Conservation (phyloP, 1,284 basidiomycete species). For the Trichosporon asahii region DNA sequence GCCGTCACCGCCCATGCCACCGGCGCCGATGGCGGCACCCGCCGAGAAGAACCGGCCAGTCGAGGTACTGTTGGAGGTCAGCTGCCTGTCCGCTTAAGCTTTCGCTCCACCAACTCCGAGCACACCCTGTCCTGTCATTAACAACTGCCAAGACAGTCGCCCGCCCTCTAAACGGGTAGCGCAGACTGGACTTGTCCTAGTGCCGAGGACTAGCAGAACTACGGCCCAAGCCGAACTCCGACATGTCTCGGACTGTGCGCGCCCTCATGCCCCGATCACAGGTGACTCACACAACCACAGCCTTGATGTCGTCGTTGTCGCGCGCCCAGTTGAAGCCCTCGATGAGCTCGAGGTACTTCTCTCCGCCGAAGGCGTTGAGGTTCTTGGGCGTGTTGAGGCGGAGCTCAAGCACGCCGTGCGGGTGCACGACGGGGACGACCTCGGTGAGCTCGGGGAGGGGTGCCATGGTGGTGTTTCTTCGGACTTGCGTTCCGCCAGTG, state of each 20-base stretch:
- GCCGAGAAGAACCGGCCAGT: conserved; percentile 24
- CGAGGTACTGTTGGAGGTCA: conserved; percentile 10
- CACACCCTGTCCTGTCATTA: too few relatives aligned
- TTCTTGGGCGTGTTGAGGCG: conserved; percentile 27
- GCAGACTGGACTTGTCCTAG: neutral
- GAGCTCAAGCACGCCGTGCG: conserved; percentile 24
- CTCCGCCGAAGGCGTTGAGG: conserved; percentile 21
- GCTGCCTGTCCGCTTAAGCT: conserved; percentile 1
- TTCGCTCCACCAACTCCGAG: too few relatives aligned
- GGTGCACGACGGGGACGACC: conserved; percentile 21
- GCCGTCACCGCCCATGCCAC: conserved; percentile 15
- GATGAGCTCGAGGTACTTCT: conserved; percentile 24
- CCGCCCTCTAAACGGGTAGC: too few relatives aligned
- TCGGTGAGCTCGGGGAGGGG: conserved; percentile 20
- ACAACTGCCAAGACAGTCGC: too few relatives aligned
- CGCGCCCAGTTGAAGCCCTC: conserved; percentile 24
- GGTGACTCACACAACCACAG: conserved; percentile 21
- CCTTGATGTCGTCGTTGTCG: conserved; percentile 18
- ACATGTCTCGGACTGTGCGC: neutral
- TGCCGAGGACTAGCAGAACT: too few relatives aligned
- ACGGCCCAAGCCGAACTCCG: neutral
- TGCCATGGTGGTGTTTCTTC: conserved; percentile 4
- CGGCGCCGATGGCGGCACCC: conserved; percentile 17
- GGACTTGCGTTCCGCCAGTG: neutral
- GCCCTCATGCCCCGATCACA: too few relatives aligned